Conservation (phyloP, 1,284 basidiomycete species). For the Cerioporus squamosus region DNA sequence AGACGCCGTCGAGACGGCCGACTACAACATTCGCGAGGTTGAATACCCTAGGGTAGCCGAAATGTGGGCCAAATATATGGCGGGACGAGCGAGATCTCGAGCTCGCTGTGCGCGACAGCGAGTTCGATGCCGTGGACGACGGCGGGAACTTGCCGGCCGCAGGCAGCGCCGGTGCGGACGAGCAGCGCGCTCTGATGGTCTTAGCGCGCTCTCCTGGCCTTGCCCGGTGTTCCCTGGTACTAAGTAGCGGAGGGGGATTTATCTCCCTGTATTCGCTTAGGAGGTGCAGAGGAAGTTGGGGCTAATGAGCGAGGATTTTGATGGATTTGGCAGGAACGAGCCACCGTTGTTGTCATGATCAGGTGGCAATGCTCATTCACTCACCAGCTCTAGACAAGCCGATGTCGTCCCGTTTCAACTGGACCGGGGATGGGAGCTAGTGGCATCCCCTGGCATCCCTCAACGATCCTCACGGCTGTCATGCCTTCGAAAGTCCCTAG, state of each 20-base stretch:
- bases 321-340: not conserved
- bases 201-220: too few relatives aligned
- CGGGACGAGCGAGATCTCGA: not conserved
- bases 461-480: too few relatives aligned
- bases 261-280: not conserved
- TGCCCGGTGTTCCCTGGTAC: not conserved
- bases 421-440: too few relatives aligned
- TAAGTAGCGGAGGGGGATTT: not conserved
- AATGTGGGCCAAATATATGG: not conserved
- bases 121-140: not conserved
- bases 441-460: too few relatives aligned
- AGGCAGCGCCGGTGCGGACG: not conserved
- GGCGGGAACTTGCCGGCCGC: not conserved
- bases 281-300: not conserved
- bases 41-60: not conserved
- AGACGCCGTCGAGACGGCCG: too few relatives aligned
- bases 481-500: too few relatives aligned
- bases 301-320: not conserved
- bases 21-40: not conserved
- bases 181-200: not conserved
- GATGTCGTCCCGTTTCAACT: too few relatives aligned
- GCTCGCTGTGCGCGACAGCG: not conserved
- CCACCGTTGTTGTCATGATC: not conserved
- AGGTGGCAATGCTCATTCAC: too few relatives aligned
- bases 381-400: too few relatives aligned